Evolutionary conservation across 1,284 basidiomycete species (phyloP).

Genomic region (Leccinum pachyderme): DNA sequence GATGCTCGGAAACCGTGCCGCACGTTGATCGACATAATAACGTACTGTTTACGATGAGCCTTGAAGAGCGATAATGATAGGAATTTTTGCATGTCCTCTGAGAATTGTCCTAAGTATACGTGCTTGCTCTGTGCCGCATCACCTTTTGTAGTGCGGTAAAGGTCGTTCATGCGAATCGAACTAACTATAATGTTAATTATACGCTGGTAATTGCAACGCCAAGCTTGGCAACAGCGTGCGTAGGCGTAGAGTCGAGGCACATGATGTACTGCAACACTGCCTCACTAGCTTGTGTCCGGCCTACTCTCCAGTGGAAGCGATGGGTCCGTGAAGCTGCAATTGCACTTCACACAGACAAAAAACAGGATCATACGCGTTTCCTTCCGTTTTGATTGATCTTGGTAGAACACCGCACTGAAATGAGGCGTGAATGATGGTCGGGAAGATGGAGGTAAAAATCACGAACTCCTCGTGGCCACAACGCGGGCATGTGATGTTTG

Average conservation of each 20-base stretch:
- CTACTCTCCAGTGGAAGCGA: slow-evolving; percentile 38
- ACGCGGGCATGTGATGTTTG: slow-evolving; percentile 66
- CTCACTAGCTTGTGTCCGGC: slow-evolving; percentile 26
- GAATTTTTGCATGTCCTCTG: background rate
- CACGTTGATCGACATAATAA: background rate
- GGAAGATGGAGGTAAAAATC: slow-evolving; percentile 1
- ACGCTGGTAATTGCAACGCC: background rate
- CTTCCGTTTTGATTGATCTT: slow-evolving; percentile 92
- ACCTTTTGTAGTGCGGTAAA: background rate
- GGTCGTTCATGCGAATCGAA: background rate
- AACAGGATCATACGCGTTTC: slow-evolving; percentile 92
- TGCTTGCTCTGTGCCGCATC: background rate
- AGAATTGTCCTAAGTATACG: background rate
- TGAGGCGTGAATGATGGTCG: slow-evolving; percentile 7
- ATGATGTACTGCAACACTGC: slow-evolving; percentile 3
- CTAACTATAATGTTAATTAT: background rate
- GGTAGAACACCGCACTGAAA: slow-evolving; percentile 82
- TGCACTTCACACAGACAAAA: slow-evolving; percentile 88
- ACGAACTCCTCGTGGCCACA: slow-evolving; percentile 75
- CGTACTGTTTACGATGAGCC: background rate
- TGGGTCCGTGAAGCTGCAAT: slow-evolving; percentile 75
- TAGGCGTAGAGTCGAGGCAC: slow-evolving; percentile 2
- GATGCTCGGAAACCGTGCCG: background rate
- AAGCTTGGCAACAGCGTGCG: background rate
- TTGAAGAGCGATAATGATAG: background rate